Evolutionary conservation across 2,329 filamentous ascomycete genomes (phyloP), one percentile per base, ranked within the genome.

Genomic region (Calonectria henricotiae): DNA sequence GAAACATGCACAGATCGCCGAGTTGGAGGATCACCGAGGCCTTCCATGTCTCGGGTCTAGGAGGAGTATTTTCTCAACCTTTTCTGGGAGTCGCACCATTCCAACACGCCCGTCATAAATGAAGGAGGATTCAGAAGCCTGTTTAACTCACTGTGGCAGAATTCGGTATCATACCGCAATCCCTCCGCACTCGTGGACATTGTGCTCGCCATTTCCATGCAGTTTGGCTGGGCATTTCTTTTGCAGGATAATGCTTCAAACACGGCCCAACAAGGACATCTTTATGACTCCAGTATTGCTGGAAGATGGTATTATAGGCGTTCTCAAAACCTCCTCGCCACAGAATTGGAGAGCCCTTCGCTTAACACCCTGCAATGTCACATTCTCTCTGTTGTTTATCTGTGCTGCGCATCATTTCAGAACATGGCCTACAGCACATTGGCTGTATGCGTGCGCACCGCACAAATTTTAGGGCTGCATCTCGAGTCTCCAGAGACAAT

Each of bases 101-200:
- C 75, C 3, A 75, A 80, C 1, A 78, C 79, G 39, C 82, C 81
- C 1, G 81, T 87, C 6, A 68, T 87, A 3, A 80, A 86, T 20
- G 84, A 86, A 70, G 67, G 73, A 4, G 82, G 84, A 39, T 87
- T 87, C 64, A 81, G 79, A 54, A 78, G 79, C 11, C 79, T 86
- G 62, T 85, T 86, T 67, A 74, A 80, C 7, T 83, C 82, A 0
- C 77, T 86, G 15, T 86, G 83, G 82, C 65, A 51, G 17, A 51
- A 20, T 4, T 55, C 60, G 2, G 8, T 32, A 5, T 6, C 55
- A 1, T 55, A 68, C 25, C 80, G 86, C 6, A 83, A 82, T 65
- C 80, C 83, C 2, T 88, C 86, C 4, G 82, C 87, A 0, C 79
- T 89, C 1, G 85, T 87, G 1, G 87, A 89, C 67, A 87, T 89